Conservation (phyloP, 2,329 filamentous ascomycete species). For the Stachybotrys echinatus region DNA sequence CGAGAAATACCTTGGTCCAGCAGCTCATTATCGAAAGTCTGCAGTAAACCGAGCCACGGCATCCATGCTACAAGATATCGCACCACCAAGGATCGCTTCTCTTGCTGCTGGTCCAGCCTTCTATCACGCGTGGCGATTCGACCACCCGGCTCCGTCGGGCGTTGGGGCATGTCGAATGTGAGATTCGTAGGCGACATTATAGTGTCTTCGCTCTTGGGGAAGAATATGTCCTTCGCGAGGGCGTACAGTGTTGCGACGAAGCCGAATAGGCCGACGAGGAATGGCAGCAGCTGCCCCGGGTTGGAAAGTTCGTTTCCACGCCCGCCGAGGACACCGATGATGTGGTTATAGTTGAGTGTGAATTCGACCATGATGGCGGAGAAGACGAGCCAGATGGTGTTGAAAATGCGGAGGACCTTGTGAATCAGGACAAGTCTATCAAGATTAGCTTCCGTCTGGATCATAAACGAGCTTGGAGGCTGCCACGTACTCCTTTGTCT, state of each 20-base stretch:
- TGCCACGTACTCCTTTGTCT: slow-evolving; percentile 10
- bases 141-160: not conserved
- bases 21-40: slow-evolving; percentile 6
- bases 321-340: slow-evolving; percentile 14
- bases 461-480: not conserved
- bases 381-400: slow-evolving; percentile 18
- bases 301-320: slow-evolving; percentile 9
- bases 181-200: slow-evolving; percentile 1
- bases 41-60: slow-evolving; percentile 15
- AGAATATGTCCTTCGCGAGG: slow-evolving; percentile 8
- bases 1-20: slow-evolving; percentile 2
- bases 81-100: slow-evolving; percentile 1
- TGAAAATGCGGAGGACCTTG: slow-evolving; percentile 14
- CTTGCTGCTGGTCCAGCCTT: slow-evolving; percentile 5
- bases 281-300: slow-evolving; percentile 15
- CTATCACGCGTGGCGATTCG: not conserved
- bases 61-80: slow-evolving; percentile 15
- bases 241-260: slow-evolving; percentile 12
- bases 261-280: slow-evolving; percentile 14
- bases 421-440: slow-evolving; percentile 11
- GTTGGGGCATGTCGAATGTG: too few species aligned
- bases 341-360: slow-evolving; percentile 20
- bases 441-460: slow-evolving; percentile 4
- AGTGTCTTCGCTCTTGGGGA: slow-evolving; percentile 4
- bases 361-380: slow-evolving; percentile 16